Conservation (phyloP, 495 filamentous ascomycete species). For the Penicillium angulare region DNA sequence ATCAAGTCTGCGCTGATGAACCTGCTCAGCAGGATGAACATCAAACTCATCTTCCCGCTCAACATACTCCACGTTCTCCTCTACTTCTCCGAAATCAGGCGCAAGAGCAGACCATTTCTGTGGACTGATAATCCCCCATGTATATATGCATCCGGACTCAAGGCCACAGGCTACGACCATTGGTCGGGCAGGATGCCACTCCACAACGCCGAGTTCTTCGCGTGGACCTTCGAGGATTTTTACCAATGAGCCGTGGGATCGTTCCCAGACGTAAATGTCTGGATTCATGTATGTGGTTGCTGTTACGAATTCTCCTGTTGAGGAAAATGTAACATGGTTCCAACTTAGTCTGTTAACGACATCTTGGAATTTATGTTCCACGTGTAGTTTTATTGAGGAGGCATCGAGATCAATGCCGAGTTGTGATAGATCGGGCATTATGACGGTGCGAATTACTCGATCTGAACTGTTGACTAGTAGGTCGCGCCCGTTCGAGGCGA, state of each 20-base stretch:
- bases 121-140: conserved; percentile 88
- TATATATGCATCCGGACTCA: conserved; percentile 83
- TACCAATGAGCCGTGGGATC: conserved; percentile 85
- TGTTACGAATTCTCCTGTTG: conserved; percentile 81
- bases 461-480: conserved; percentile 89
- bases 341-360: conserved; percentile 91
- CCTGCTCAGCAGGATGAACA: conserved; percentile 91
- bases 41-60: conserved; percentile 98
- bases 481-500: conserved; percentile 78
- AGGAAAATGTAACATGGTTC: conserved; percentile 94
- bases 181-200: conserved; percentile 94
- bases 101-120: conserved; percentile 97
- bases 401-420: conserved; percentile 45
- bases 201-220: conserved; percentile 90
- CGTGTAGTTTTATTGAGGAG: conserved; percentile 69
- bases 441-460: conserved; percentile 85
- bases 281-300: conserved; percentile 96
- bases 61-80: conserved; percentile 96
- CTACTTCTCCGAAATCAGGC: conserved; percentile 94
- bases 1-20: conserved; percentile 85
- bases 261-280: conserved; percentile 98
- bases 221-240: conserved; percentile 95
- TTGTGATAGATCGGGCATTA: conserved; percentile 62
- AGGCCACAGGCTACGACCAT: conserved; percentile 86
- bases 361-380: conserved; percentile 98